Conservation (phyloP, 192 early-diverging fungal species). For the Haplosporangium gracile region DNA sequence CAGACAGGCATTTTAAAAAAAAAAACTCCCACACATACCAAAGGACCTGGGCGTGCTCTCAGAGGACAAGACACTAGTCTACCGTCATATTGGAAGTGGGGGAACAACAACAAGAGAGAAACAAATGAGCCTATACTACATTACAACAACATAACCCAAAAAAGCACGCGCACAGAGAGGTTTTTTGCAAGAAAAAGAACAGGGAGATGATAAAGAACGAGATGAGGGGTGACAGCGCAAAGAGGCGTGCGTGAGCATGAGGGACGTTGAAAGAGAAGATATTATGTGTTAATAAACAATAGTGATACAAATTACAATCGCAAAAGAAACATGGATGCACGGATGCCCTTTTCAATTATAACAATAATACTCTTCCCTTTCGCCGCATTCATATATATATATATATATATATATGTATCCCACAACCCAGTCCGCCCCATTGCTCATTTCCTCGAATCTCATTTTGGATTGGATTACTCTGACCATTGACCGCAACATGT, state of each 20-base stretch:
- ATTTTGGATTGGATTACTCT: no score
- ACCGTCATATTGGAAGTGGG: background rate
- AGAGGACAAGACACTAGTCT: background rate
- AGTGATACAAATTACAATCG: conserved; percentile 1
- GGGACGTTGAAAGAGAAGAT: background rate
- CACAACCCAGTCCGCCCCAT: no score
- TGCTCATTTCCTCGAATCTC: no score
- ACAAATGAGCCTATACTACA: background rate
- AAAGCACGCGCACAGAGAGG: background rate
- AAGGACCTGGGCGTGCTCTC: background rate
- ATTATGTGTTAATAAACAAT: background rate
- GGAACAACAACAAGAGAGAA: conserved; percentile 12
- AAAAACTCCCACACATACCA: conserved; percentile 9
- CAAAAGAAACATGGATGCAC: conserved; percentile 25
- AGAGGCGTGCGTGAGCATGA: no score
- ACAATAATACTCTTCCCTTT: background rate
- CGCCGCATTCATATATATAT: background rate
- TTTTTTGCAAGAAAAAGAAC: background rate
- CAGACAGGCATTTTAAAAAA: background rate
- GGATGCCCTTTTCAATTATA: conserved; percentile 6
- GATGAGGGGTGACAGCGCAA: no score
- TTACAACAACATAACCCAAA: background rate
- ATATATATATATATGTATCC: background rate
- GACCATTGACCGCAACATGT: no score
- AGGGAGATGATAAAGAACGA: background rate